Base-by-base conservation (phyloP, 2,329 filamentous ascomycete species). In the Emmonsiellopsis sp. region DNA sequence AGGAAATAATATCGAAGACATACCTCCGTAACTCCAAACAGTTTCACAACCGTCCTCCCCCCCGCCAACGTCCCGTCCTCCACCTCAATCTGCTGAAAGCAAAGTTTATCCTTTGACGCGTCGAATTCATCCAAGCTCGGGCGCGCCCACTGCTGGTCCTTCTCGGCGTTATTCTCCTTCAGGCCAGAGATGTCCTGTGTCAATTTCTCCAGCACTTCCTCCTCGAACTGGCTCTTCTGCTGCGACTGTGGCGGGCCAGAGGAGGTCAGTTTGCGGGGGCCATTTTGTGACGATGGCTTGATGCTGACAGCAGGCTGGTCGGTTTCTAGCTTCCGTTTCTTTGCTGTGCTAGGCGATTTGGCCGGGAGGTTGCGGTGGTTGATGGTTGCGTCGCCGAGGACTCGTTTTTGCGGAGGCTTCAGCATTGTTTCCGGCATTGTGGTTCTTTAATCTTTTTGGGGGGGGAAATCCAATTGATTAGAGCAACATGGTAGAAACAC, bases 51-150 rank as follows among this genome's bases (percentile, higher is more conserved):
- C 0, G 88, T 77, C 65, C 77, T 84, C 17, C 88, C 88, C 48
- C 87, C 87, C 66, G 85, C 75, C 1, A 96, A 70, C 3, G 83
- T 87, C 17, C 93, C 92, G 68, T 98, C 92, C 66, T 97, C 91
- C 1, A 84, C 86, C 65, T 98, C 94, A 61, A 98, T 98, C 65
- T 94, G 87, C 72, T 98, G 93, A 65, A 98, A 97, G 59, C 81
- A 83, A n/a, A 98, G 76, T 59, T 74, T 84, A 58, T 93, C 83
- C 37, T 73, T 82, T 51, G 79, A 67, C 7, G 84, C 77, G 55
- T 85, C 74, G 63, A 86, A 87, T 60, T 78, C 74, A 21, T 74
- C 74, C 33, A 88, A 67, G 33, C 71, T 69, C 13, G 85, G 85
- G 51, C 85, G 75, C 46, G 86, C 84, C 94, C 93, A 98, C 66